Percentiles rank a stretch among this genome's conserved stretches.
Conservation (phyloP, 192 early-diverging fungal genomes). For the Spinellus fusiger region DNA sequence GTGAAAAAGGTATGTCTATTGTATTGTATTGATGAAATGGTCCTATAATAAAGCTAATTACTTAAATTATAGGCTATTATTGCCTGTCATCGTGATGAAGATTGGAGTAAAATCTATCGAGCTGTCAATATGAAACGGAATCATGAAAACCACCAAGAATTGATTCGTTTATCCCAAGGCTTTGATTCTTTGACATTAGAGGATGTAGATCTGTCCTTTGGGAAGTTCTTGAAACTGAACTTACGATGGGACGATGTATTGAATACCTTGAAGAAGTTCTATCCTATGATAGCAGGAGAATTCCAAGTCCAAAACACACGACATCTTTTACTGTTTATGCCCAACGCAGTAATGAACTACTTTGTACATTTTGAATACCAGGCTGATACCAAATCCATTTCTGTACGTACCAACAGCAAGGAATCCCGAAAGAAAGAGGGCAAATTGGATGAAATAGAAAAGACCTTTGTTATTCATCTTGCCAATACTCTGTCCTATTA, state of each 20-base stretch:
- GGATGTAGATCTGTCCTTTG: slow-evolving; percentile 8
- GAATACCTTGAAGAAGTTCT: slow-evolving; percentile 11
- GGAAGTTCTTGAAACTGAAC: slow-evolving; percentile 7
- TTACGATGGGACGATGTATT: slow-evolving; percentile 13
- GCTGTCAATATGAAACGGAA: not conserved
- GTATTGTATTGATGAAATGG: not conserved
- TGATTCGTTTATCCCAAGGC: not conserved
- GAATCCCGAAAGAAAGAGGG: not conserved
- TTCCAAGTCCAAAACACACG: not conserved
- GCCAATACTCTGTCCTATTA: slow-evolving; percentile 14
- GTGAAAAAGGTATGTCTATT: not conserved
- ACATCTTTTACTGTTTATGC: slow-evolving; percentile 17
- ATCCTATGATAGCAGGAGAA: slow-evolving; percentile 14
- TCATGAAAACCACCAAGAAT: not conserved
- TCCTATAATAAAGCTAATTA: not conserved
- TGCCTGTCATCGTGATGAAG: slow-evolving; percentile 14
- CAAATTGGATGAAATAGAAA: not conserved
- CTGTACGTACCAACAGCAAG: slow-evolving; percentile 5
- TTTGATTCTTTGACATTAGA: slow-evolving; percentile 4
- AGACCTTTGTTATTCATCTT: not conserved
- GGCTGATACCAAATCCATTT: not conserved
- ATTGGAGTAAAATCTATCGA: slow-evolving; percentile 22
- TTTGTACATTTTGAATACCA: slow-evolving; percentile 18
- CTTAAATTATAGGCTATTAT: slow-evolving; percentile 14
- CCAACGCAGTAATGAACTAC: slow-evolving; percentile 1